A percentile compares a stretch with the other conserved stretches of the same genome.
These are phyloP conservation scores for Nitzschia sp. DNA, from an alignment of 108 stramenopile genomes.

Conservation along the genomic window DNA sequence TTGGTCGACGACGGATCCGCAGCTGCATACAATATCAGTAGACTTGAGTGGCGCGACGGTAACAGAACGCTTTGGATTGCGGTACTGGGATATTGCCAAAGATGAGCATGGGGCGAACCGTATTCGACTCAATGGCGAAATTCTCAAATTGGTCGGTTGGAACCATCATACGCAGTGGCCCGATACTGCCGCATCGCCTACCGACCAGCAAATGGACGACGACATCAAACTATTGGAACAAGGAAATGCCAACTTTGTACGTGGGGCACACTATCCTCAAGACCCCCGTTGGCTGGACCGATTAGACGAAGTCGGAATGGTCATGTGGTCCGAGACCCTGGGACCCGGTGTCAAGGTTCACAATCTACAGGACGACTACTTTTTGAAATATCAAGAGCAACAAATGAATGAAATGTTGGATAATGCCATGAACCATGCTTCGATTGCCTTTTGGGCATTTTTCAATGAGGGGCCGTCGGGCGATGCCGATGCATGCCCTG, in stretches of 20 bases:
- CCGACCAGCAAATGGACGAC: constrained; percentile 29
- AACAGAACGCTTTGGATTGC: constrained; percentile 44
- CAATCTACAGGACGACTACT: constrained; percentile 32
- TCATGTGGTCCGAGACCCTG: constrained; percentile 49
- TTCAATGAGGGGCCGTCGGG: constrained; percentile 53
- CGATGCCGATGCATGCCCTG: constrained; percentile 23
- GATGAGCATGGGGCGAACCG: neutral
- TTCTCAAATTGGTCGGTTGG: constrained; percentile 47
- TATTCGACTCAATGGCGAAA: constrained; percentile 40
- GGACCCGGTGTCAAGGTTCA: constrained; percentile 32
- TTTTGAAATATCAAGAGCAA: constrained; percentile 28
- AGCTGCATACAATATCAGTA: constrained; percentile 32
- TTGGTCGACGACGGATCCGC: constrained; percentile 38
- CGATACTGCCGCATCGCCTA: constrained; percentile 40
- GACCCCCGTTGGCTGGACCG: constrained; percentile 51
- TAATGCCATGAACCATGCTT: constrained; percentile 48
- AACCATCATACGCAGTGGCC: constrained; percentile 57
- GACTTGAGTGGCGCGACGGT: constrained; percentile 29
- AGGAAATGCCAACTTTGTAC: constrained; percentile 41
- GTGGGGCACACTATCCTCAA: constrained; percentile 56
- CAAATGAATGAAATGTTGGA: constrained; percentile 52
- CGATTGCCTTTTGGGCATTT: constrained; percentile 46
- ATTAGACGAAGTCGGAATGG: constrained; percentile 43
- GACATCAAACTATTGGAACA: constrained; percentile 30
- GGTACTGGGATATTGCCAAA: constrained; percentile 20